Base-by-base conservation (phyloP, 768 basidiomycete genomes). In the Scleroderma bovista region DNA sequence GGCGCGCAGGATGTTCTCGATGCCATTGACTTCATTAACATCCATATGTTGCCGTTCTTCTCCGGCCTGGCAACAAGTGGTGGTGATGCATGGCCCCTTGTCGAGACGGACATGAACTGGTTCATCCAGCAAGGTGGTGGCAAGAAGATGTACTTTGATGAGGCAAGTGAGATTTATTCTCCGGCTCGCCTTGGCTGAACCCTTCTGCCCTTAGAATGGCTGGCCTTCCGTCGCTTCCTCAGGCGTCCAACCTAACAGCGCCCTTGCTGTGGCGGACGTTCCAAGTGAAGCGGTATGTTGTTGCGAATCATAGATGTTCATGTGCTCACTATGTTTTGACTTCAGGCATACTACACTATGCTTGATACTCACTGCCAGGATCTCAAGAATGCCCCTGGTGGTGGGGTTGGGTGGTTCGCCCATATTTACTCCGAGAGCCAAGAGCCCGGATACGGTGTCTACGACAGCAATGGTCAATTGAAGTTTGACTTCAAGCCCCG, bases 371-470 rank as follows among this genome's bases (percentile, higher is more conserved):
- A 84, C 48, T 89, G 87, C 58, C 58, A 69, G 10, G 73, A 80
- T 57, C 72, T 89, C 59, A 89, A 89, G 67, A 59, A 54, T 0
- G 76, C 77, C 22, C 53, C 66, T 24, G 76, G 76, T 3, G 85
- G 85, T 19, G 85, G 85, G 20, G 69, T 88, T 32, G 85, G 87
- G 11, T 90, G 87, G 88, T 90, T 90, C 57, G 84, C 84, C 23
- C 88, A 89, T 60, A 81, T 88, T 47, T 88, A 88, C 59, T 80
- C 81, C 2, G 88, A 88, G 58, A 51, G 65, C 52, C 75, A 80
- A 64, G 75, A 75, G 46, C 80, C 82, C 16, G 86, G 86, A 11
- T 89, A 89, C 58, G 87, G 86, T 6, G 76, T 88, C 44, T 84
- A 83, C 57, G 66, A 75, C 31, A 55, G 37, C 1, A 63, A 69